A percentile compares a stretch with the other conserved stretches of the same genome.
Conservation (phyloP, 1,139 yeast genomes). For the Debaryomyces sp. region DNA sequence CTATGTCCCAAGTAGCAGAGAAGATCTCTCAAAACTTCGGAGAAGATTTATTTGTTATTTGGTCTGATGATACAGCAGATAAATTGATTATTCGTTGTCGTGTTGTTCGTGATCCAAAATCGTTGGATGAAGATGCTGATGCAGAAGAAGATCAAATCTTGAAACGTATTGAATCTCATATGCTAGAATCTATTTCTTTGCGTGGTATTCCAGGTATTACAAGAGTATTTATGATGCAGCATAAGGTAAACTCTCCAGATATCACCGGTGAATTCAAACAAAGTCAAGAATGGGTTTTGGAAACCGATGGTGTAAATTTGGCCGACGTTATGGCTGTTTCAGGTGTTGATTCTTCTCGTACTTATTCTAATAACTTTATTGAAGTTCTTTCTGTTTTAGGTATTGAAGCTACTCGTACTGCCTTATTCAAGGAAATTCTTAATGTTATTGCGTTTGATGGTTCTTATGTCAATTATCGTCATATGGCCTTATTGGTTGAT, state of each 20-base stretch:
- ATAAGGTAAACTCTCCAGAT: conserved; percentile 78
- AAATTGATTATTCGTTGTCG: conserved; percentile 97
- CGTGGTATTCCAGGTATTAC: conserved; percentile 96
- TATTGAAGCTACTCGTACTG: conserved; percentile 97
- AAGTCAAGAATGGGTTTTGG: conserved; percentile 96
- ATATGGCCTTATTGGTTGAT: conserved; percentile 95
- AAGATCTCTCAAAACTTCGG: conserved; percentile 92
- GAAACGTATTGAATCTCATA: conserved; percentile 92
- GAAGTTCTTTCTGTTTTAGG: conserved; percentile 95
- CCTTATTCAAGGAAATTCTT: conserved; percentile 88
- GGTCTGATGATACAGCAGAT: conserved; percentile 99
- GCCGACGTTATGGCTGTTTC: conserved; percentile 95
- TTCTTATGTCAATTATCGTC: conserved; percentile 98
- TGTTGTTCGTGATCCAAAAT: conserved; percentile 95
- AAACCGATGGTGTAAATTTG: conserved; percentile 96
- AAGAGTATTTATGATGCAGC: conserved; percentile 93
- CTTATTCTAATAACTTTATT: conserved; percentile 94
- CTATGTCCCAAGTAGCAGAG: conserved; percentile 98
- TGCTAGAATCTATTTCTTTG: conserved; percentile 91
- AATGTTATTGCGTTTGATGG: conserved; percentile 99
- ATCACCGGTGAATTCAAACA: conserved; percentile 84
- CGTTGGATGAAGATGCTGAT: conserved; percentile 89
- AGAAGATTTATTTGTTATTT: conserved; percentile 92
- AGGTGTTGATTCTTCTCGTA: conserved; percentile 89
- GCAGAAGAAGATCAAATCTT: conserved; percentile 97